Conservation (phyloP, 208 protist species). For the Trypanosoma mega region DNA sequence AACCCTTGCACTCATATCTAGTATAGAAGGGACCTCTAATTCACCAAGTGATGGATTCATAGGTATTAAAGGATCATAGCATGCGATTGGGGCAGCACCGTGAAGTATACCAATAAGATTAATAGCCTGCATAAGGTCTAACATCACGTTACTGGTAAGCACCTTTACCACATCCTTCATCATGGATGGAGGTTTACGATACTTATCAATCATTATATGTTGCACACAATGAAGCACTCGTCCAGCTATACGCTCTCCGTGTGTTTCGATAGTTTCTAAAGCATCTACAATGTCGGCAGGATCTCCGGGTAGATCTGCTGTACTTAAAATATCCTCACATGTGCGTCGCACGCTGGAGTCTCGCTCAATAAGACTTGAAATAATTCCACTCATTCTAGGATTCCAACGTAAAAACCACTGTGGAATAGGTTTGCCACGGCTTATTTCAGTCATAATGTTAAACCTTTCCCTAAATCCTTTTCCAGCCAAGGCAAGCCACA, state of each 20-base stretch:
- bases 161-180: conserved; percentile 33
- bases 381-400: conserved; percentile 55
- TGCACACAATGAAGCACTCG: conserved; percentile 63
- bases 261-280: conserved; percentile 64
- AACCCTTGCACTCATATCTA: conserved; percentile 46
- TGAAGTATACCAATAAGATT: conserved; percentile 68
- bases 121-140: conserved; percentile 45
- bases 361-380: conserved; percentile 52
- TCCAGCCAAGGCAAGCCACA: conserved; percentile 79
- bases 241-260: conserved; percentile 56
- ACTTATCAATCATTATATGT: conserved; percentile 31
- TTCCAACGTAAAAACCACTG: conserved; percentile 65
- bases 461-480: conserved; percentile 79
- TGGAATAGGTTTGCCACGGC: conserved; percentile 58
- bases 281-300: conserved; percentile 68
- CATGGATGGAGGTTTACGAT: conserved; percentile 35
- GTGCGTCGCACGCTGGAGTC: conserved; percentile 47
- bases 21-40: conserved; percentile 38
- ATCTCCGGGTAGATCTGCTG: conserved; percentile 70
- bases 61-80: conserved; percentile 40
- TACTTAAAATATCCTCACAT: conserved; percentile 69
- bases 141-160: conserved; percentile 29
- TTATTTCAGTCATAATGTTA: conserved; percentile 76
- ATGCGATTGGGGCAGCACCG: conserved; percentile 35
- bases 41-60: conserved; percentile 50